phyloP scores from a whole-genome alignment of 2,329 filamentous ascomycete species.

The Aspergillus tamarii region DNA sequence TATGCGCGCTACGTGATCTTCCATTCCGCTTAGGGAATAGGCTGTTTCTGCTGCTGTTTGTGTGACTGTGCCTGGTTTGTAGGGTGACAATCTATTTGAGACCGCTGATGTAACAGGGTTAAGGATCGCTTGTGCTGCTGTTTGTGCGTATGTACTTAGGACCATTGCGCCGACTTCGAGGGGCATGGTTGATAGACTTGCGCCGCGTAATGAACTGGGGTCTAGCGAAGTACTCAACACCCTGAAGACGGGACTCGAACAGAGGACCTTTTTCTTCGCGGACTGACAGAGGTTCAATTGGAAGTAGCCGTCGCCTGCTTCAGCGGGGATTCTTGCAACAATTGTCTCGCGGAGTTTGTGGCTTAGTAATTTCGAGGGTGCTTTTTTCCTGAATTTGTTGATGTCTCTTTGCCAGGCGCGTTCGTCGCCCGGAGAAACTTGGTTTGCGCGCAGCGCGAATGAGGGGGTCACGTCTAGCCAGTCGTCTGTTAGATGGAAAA shows the following conservation, averaged over 20 bases:
- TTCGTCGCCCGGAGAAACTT: slow-evolving; percentile 62
- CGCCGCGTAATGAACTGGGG: slow-evolving; percentile 64
- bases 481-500: slow-evolving; percentile 60
- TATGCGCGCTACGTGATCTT: slow-evolving; percentile 31
- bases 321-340: slow-evolving; percentile 65
- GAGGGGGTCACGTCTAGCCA: slow-evolving; percentile 72
- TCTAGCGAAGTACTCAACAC: slow-evolving; percentile 68
- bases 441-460: slow-evolving; percentile 48
- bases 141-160: slow-evolving; percentile 47
- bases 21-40: slow-evolving; percentile 35
- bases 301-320: slow-evolving; percentile 69
- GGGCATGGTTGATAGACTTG: slow-evolving; percentile 66
- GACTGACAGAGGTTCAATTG: slow-evolving; percentile 66
- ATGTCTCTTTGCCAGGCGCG: slow-evolving; percentile 71
- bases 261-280: slow-evolving; percentile 61
- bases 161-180: slow-evolving; percentile 62
- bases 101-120: slow-evolving; percentile 30
- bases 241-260: slow-evolving; percentile 68
- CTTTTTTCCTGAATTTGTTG: slow-evolving; percentile 63
- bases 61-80: slow-evolving; percentile 33
- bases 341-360: slow-evolving; percentile 65
- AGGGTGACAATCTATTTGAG: slow-evolving; percentile 29
- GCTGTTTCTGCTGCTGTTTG: slow-evolving; percentile 37
- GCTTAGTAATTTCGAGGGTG: slow-evolving; percentile 47
- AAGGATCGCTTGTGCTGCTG: slow-evolving; percentile 30